phyloP scores from a whole-genome alignment of 1,284 basidiomycete genomes.

The Malassezia globosa region DNA sequence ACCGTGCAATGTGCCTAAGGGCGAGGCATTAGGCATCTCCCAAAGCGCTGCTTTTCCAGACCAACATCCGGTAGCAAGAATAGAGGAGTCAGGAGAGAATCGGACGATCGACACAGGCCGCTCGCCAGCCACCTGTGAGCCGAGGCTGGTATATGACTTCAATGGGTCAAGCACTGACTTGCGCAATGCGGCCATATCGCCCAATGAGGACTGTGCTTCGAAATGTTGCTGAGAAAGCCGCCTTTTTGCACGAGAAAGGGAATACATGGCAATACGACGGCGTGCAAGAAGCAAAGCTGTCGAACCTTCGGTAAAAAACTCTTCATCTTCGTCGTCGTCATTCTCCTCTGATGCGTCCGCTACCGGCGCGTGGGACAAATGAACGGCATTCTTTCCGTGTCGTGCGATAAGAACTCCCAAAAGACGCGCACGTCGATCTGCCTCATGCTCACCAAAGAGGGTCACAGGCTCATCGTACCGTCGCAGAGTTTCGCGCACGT shows the following conservation, averaged over 20 bases:
- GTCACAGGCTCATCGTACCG: constrained; percentile 93
- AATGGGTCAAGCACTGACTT: constrained; percentile 79
- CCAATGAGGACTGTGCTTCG: constrained; percentile 75
- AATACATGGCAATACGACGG: constrained; percentile 74
- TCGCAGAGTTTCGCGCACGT: constrained; percentile 73
- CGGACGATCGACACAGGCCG: constrained; percentile 84
- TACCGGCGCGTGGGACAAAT: constrained; percentile 54
- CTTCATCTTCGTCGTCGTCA: constrained; percentile 58
- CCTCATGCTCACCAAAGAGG: constrained; percentile 76
- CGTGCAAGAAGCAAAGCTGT: constrained; percentile 72
- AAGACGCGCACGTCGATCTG: constrained; percentile 72
- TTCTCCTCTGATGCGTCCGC: constrained; percentile 53
- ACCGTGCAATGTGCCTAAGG: constrained; percentile 11
- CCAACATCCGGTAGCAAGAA: constrained; percentile 88
- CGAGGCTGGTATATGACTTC: constrained; percentile 80
- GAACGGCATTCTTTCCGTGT: constrained; percentile 43
- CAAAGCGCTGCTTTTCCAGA: constrained; percentile 86
- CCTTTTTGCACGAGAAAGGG: constrained; percentile 84
- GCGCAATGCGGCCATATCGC: constrained; percentile 77
- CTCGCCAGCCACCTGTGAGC: constrained; percentile 94
- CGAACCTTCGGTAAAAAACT: constrained; percentile 89
- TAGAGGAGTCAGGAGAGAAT: constrained; percentile 79
- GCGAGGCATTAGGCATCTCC: constrained; percentile 66
- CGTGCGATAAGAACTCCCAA: constrained; percentile 75
- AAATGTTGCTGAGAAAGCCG: constrained; percentile 76